phyloP scores from a whole-genome alignment of 176 grass and related monocot species.

The Lolium rigidum region DNA sequence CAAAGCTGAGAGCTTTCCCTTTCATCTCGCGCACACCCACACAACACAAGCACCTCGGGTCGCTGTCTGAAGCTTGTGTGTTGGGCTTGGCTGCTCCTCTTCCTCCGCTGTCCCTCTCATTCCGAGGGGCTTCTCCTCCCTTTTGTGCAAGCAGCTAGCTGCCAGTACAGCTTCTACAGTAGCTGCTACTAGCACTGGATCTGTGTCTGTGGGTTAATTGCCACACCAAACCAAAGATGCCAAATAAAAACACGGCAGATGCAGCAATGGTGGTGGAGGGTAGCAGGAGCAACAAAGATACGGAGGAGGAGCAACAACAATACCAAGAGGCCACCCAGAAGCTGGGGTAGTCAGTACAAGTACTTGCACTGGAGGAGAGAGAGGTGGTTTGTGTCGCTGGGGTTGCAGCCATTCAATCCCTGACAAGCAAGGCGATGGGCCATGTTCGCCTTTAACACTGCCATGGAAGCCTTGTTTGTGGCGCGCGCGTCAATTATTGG shows the following conservation, averaged over 20 bases:
- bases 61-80: constrained; percentile 26
- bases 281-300: constrained; percentile 42
- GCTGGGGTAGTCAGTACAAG: constrained; percentile 46
- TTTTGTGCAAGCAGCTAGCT: not conserved
- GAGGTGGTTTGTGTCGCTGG: constrained; percentile 15
- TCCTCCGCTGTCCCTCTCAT: constrained; percentile 35
- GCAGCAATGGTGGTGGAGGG: not conserved
- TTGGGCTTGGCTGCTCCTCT: constrained; percentile 9
- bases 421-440: constrained; percentile 47
- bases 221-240: constrained; percentile 9
- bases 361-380: constrained; percentile 26
- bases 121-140: constrained; percentile 14
- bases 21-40: not conserved
- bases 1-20: not conserved
- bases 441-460: constrained; percentile 50
- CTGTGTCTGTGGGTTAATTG: constrained; percentile 6
- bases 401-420: constrained; percentile 56
- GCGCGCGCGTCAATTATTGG: constrained; percentile 54
- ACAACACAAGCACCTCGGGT: not conserved
- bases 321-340: constrained; percentile 31
- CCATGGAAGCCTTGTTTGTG: constrained; percentile 26
- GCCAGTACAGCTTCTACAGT: not conserved
- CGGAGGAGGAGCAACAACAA: constrained; percentile 42
- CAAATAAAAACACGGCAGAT: constrained; percentile 1
- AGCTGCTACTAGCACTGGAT: not conserved